Percentiles rank a stretch among this genome's conserved stretches.
Conservation (phyloP, 1,284 basidiomycete genomes). For the Neotropicomus parvogracilis region DNA sequence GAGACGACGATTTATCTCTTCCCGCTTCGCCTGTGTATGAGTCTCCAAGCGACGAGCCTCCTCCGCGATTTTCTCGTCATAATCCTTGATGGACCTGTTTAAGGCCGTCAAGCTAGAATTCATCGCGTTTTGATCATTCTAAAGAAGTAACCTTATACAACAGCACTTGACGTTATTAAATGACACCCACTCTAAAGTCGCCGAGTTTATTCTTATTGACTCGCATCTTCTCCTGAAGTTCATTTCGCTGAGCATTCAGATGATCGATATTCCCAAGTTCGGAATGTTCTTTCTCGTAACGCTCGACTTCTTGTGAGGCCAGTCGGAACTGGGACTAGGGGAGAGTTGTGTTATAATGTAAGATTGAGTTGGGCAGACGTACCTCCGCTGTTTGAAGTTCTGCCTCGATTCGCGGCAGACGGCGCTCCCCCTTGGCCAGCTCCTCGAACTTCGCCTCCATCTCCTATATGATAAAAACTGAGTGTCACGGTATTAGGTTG, state of each 20-base stretch:
- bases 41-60: conserved; percentile 56
- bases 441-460: conserved; percentile 51
- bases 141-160: conserved; percentile 2
- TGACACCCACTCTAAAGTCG: conserved; percentile 43
- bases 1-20: conserved; percentile 51
- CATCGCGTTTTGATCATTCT: conserved; percentile 51
- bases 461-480: conserved; percentile 37
- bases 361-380: conserved; percentile 8
- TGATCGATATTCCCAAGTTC: conserved; percentile 53
- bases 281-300: conserved; percentile 45
- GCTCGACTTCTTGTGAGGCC: conserved; percentile 46
- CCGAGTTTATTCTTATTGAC: conserved; percentile 44
- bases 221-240: conserved; percentile 45
- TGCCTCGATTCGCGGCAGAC: conserved; percentile 51
- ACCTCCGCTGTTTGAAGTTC: conserved; percentile 49
- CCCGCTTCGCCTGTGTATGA: conserved; percentile 58
- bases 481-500: neutral
- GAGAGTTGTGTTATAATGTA: neutral
- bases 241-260: conserved; percentile 43
- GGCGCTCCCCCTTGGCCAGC: conserved; percentile 44
- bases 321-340: conserved; percentile 39
- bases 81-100: conserved; percentile 46
- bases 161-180: neutral
- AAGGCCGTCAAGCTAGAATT: conserved; percentile 39
- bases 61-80: conserved; percentile 50